Base-by-base conservation (phyloP, 495 filamentous ascomycete species). In the Tuber microsphaerosporum region DNA sequence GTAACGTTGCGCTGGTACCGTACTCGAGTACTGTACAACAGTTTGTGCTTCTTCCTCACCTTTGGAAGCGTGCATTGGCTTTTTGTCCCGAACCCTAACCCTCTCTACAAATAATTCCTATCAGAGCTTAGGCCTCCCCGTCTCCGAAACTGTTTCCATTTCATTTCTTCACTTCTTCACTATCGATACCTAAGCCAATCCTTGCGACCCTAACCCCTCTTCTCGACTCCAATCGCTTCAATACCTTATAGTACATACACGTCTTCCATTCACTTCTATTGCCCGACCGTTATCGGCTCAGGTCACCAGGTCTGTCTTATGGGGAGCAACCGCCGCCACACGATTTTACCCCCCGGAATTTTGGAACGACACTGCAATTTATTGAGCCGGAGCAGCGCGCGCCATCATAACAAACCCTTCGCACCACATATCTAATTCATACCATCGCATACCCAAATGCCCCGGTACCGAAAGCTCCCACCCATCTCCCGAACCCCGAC, bases 401-500 rank as follows among this genome's bases (percentile, higher is more conserved):
- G 56, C 56, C 56, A 65, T 65, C 56, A 65, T 17, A 65, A 65
- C 26, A 65, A 65, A 65, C 26, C 31, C 14, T 34, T 65, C 56
- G 56, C 26, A 31, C 56, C 56, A 34, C 56, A 65, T 34, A 39
- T 72, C 41, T 20, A 72, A 12, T 19, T 34, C 42, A 39, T 43
- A 46, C 69, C 69, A 42, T 37, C 73, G 26, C 43, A 44, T 44
- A 34, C 26, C 10, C 73, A 72, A 39, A 75, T 77, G 75, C 71
- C 75, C 39, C 39, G 46, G 45, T 77, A 77, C 75, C 75, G 73
- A 61, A 70, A 45, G 16, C 76, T 79, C n/a, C 77, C 77, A 20
- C 77, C 77, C 20, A 75, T 79, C 76, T 79, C 77, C 19, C 69
- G 73, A 12, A 79, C 76, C 1, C 76, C 76, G 2, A 73, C 75